These are phyloP conservation scores for Pythium monospermum DNA, from an alignment of 352 stramenopile genomes.

Conservation along the genomic window DNA sequence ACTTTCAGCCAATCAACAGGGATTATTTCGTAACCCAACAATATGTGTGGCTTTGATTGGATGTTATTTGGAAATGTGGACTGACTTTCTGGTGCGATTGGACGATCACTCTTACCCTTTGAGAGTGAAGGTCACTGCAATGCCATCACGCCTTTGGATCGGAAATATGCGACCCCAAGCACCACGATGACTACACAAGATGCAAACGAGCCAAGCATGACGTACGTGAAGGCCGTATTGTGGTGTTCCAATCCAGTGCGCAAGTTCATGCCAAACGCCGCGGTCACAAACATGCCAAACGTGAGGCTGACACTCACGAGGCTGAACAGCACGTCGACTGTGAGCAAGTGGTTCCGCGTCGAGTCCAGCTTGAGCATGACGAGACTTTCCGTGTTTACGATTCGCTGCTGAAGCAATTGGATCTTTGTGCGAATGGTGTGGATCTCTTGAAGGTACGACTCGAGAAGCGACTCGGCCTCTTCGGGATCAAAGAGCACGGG, in stretches of 20 bases:
- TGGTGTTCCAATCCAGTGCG: slow-evolving; percentile 7
- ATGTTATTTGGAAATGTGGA: no score
- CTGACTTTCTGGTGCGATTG: no score
- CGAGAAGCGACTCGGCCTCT: slow-evolving; percentile 49
- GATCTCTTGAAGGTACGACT: slow-evolving; percentile 52
- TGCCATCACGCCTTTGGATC: no score
- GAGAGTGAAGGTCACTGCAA: no score
- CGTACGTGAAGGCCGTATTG: not conserved
- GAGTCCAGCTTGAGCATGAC: slow-evolving; percentile 72
- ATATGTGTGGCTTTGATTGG: no score
- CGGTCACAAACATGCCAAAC: slow-evolving; percentile 52
- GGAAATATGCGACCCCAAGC: slow-evolving; percentile 8
- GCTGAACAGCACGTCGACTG: slow-evolving; percentile 49
- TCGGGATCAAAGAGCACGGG: slow-evolving; percentile 41
- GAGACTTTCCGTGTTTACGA: slow-evolving; percentile 65
- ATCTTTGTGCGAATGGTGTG: slow-evolving; percentile 65
- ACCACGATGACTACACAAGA: slow-evolving; percentile 5
- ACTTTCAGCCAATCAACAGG: no score
- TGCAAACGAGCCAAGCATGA: not conserved
- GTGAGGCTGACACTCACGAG: slow-evolving; percentile 53
- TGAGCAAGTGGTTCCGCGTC: slow-evolving; percentile 57
- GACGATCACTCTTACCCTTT: no score
- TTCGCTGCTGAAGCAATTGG: slow-evolving; percentile 58
- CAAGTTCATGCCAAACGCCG: slow-evolving; percentile 65
- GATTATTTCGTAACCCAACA: no score